Evolutionary conservation across 208 protist genomes (phyloP).

Genomic region (Acanthamoeba culbertsoni): DNA sequence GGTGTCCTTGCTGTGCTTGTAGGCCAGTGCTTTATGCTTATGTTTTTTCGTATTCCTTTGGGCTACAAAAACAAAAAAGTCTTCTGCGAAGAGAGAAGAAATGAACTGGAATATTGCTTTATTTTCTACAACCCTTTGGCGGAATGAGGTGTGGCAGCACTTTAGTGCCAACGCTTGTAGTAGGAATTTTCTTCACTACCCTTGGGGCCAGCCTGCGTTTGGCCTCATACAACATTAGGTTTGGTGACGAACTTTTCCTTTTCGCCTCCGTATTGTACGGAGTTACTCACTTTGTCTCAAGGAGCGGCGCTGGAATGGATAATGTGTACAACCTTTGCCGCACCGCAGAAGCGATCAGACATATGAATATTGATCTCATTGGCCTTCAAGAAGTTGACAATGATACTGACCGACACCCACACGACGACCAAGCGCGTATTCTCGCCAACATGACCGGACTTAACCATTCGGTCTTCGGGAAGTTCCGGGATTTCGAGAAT

Average conservation of each 20-base stretch:
- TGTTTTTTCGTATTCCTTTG: too few species aligned
- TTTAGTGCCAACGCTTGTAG: neutral
- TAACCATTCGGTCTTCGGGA: neutral
- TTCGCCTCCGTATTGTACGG: neutral
- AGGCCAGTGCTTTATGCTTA: too few species aligned
- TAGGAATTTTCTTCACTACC: neutral
- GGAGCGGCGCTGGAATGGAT: conserved; percentile 4
- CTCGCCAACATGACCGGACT: neutral
- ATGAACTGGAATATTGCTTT: too few species aligned
- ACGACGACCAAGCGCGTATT: neutral
- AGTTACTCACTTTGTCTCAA: neutral
- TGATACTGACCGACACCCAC: neutral
- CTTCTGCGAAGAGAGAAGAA: too few species aligned
- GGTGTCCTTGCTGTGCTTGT: too few species aligned
- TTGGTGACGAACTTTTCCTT: neutral
- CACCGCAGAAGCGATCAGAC: neutral
- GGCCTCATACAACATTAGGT: neutral
- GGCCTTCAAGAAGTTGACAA: conserved; percentile 17
- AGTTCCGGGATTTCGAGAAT: conserved; percentile 44
- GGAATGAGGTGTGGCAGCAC: neutral
- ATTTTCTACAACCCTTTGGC: too few species aligned
- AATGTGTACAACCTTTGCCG: conserved; percentile 27
- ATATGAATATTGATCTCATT: neutral
- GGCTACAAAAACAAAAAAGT: too few species aligned
- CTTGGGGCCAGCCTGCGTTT: neutral